These are phyloP conservation scores for Paecilomyces niveus DNA, from an alignment of 2,329 filamentous ascomycete genomes.

Conservation along the genomic window DNA sequence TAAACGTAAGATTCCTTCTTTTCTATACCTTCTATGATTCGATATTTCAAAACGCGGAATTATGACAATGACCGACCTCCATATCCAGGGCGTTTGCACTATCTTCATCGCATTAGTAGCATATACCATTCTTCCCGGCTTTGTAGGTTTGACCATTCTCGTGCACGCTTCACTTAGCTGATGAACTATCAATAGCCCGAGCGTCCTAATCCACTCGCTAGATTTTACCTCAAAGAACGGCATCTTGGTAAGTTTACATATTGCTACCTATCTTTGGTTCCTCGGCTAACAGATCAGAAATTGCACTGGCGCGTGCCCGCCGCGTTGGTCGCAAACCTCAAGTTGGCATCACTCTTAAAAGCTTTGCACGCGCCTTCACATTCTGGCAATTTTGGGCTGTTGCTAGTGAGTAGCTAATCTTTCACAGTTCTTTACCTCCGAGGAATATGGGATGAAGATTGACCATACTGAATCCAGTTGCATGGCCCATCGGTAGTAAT, in stretches of 20 bases:
- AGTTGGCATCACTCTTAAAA: not conserved
- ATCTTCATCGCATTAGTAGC: not conserved
- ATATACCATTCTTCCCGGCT: not conserved
- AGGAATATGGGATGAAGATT: not conserved
- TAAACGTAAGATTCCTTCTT: slow-evolving; percentile 9
- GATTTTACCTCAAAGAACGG: not conserved
- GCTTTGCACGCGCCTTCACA: not conserved
- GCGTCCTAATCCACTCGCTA: slow-evolving; percentile 6
- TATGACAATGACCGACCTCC: not conserved
- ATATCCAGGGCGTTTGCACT: not conserved
- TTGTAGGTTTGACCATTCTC: not conserved
- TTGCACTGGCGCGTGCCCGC: not conserved
- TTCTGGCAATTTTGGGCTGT: not conserved
- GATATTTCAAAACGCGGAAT: not conserved
- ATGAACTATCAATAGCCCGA: slow-evolving; percentile 10
- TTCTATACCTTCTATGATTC: not conserved
- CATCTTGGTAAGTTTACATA: not conserved
- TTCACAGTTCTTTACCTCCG: not conserved
- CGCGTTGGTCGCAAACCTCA: not conserved
- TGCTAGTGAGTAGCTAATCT: not conserved
- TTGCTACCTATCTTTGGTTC: not conserved
- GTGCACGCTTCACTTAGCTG: not conserved
- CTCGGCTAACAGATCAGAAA: not conserved
- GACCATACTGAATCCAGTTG: not conserved
- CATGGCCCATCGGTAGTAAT: not conserved